Conservation (phyloP, 1,284 basidiomycete genomes). For the Cutaneotrichosporon sp. region DNA sequence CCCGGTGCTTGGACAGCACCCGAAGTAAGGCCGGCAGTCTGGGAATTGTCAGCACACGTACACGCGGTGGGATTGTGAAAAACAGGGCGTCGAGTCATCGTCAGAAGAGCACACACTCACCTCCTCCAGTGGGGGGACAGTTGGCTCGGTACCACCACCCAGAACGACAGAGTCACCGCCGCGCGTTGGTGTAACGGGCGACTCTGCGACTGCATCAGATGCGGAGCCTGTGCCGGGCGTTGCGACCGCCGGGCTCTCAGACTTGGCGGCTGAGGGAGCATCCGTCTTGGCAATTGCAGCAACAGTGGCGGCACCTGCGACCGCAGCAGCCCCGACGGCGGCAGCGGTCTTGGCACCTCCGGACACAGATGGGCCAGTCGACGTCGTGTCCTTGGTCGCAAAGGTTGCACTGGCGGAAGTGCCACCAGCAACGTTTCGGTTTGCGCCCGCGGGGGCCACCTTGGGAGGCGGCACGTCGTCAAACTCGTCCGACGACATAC, state of each 20-base stretch:
- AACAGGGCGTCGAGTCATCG: neutral
- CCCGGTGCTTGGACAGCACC: conserved; percentile 71
- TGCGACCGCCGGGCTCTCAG: neutral
- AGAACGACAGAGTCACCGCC: conserved; percentile 3
- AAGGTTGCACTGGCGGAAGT: conserved; percentile 10
- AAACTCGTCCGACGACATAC: conserved; percentile 45
- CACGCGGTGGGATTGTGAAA: neutral
- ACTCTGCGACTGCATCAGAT: neutral
- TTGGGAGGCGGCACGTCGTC: conserved; percentile 37
- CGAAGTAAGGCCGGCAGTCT: conserved; percentile 67
- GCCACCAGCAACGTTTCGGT: neutral
- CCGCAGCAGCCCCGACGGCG: neutral
- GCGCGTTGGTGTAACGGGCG: neutral
- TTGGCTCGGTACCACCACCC: conserved; percentile 29
- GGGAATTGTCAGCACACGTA: conserved; percentile 33
- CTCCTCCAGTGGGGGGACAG: conserved; percentile 42
- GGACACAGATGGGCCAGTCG: neutral
- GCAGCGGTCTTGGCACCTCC: neutral
- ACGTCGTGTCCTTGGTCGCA: neutral
- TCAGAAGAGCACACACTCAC: conserved; percentile 26
- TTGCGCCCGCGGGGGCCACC: conserved; percentile 13
- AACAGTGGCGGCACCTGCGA: conserved; percentile 6
- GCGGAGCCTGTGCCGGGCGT: conserved; percentile 1
- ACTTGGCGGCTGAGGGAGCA: neutral
- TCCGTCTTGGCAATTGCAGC: neutral